phyloP scores from a whole-genome alignment of 495 filamentous ascomycete genomes.

The Entonaema liquescens region DNA sequence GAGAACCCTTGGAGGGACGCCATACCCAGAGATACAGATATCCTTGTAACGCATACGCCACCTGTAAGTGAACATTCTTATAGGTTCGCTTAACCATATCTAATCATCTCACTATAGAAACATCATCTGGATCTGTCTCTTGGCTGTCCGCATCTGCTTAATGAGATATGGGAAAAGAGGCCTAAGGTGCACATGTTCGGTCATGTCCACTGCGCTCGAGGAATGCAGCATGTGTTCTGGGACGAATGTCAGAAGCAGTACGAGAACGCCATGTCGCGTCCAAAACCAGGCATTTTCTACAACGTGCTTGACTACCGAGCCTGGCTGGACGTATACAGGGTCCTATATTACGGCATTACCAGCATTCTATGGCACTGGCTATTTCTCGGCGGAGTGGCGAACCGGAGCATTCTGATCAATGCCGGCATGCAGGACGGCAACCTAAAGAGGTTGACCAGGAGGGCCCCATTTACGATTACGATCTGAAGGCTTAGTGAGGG shows the following conservation, averaged over 20 bases:
- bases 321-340: constrained; percentile 69
- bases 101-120: constrained; percentile 49
- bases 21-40: constrained; percentile 78
- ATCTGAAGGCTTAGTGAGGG: constrained; percentile 45
- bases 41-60: constrained; percentile 84
- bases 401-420: constrained; percentile 76
- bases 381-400: constrained; percentile 65
- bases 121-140: constrained; percentile 80
- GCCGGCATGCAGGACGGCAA: constrained; percentile 76
- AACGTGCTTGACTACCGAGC: constrained; percentile 51
- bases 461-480: constrained; percentile 55
- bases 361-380: constrained; percentile 79
- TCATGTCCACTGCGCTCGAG: constrained; percentile 80
- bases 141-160: constrained; percentile 78
- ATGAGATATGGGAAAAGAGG: constrained; percentile 79
- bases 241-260: constrained; percentile 77
- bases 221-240: constrained; percentile 75
- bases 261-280: constrained; percentile 68
- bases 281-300: constrained; percentile 57
- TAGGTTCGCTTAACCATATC: background rate
- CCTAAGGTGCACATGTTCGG: constrained; percentile 89
- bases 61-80: constrained; percentile 46
- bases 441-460: constrained; percentile 70
- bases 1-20: constrained; percentile 57
- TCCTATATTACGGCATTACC: constrained; percentile 68